These are phyloP conservation scores for Elsinoe perseae DNA, from an alignment of 2,329 filamentous ascomycete species.

Conservation along the genomic window DNA sequence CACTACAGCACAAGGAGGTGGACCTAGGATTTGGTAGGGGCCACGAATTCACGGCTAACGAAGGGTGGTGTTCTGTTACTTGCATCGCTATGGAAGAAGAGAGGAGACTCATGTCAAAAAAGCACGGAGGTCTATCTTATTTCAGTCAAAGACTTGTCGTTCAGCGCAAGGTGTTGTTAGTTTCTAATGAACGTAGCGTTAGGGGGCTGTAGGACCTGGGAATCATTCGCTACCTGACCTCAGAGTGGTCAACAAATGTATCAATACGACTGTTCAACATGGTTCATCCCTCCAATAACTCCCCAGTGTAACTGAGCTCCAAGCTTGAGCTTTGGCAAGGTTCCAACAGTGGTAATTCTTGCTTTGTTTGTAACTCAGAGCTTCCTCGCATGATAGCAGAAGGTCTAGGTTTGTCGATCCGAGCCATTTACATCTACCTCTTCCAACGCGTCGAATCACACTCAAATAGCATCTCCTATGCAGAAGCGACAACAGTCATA, in stretches of 20 bases:
- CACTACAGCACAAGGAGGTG: not conserved
- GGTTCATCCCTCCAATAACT: not conserved
- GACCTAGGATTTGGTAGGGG: not conserved
- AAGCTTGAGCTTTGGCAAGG: not conserved
- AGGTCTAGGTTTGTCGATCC: constrained; percentile 6
- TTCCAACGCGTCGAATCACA: not conserved
- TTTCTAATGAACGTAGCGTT: not conserved
- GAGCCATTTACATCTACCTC: not conserved
- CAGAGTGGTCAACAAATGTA: constrained; percentile 6
- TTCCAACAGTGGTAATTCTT: not conserved
- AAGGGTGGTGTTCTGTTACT: constrained; percentile 2
- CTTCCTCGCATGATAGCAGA: not conserved
- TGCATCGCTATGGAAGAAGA: constrained; percentile 1
- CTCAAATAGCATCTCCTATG: not conserved
- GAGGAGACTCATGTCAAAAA: constrained; percentile 8
- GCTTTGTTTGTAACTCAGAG: not conserved
- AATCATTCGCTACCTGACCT: not conserved
- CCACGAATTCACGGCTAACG: not conserved
- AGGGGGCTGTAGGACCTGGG: not conserved
- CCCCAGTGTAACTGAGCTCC: not conserved
- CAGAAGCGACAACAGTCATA: not conserved
- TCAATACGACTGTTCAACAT: not conserved
- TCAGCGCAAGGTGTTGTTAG: not conserved
- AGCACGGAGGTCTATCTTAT: constrained; percentile 3
- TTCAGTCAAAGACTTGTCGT: not conserved